Conservation (phyloP, 1,139 yeast species). For the Kodamaea anthophila region DNA sequence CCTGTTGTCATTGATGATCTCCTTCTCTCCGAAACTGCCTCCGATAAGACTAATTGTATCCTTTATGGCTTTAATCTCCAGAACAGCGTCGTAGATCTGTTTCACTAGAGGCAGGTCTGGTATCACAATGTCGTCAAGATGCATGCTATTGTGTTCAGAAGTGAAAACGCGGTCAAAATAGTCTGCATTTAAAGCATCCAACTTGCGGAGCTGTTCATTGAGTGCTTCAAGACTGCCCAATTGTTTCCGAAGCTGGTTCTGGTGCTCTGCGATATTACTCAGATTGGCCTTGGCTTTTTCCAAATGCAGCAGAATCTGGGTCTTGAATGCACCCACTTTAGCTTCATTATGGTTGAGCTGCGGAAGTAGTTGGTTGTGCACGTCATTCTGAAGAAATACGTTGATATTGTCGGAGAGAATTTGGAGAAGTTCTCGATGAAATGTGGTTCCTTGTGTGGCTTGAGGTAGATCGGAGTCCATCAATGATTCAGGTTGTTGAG, state of each 20-base stretch:
- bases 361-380: slow-evolving; percentile 7
- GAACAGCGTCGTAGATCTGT: slow-evolving; percentile 56
- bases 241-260: slow-evolving; percentile 28
- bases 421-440: slow-evolving; percentile 7
- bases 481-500: slow-evolving; percentile 9
- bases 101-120: slow-evolving; percentile 38
- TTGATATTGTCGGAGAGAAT: slow-evolving; percentile 21
- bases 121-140: slow-evolving; percentile 31
- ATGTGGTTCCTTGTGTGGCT: slow-evolving; percentile 1
- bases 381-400: slow-evolving; percentile 11
- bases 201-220: slow-evolving; percentile 19
- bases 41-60: slow-evolving; percentile 59
- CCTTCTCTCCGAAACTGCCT: slow-evolving; percentile 39
- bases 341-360: slow-evolving; percentile 10
- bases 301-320: slow-evolving; percentile 32
- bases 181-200: slow-evolving; percentile 21
- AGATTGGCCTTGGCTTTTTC: slow-evolving; percentile 36
- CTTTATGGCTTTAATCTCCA: slow-evolving; percentile 63
- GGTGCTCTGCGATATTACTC: slow-evolving; percentile 26
- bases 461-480: slow-evolving; percentile 15
- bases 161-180: slow-evolving; percentile 17
- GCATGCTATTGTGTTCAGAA: slow-evolving; percentile 12
- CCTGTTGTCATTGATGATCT: slow-evolving; percentile 28
- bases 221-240: slow-evolving; percentile 21
- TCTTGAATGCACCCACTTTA: slow-evolving; percentile 25